Evolutionary conservation across 2,329 filamentous ascomycete genomes (phyloP).

Genomic region (Exophiala viscosa): DNA sequence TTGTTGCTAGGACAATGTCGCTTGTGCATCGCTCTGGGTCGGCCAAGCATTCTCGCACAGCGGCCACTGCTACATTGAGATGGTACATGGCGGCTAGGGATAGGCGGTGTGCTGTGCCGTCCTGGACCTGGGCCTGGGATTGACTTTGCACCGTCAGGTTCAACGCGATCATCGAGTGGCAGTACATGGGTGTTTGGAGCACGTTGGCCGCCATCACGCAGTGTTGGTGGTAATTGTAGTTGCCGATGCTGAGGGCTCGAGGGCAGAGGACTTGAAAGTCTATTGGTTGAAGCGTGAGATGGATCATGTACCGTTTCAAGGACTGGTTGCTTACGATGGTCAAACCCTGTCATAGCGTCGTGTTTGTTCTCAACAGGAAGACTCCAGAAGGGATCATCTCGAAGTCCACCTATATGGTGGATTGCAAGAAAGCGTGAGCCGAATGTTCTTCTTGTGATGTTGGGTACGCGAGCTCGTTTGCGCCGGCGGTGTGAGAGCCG

Average conservation of each 20-base stretch:
- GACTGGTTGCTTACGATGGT: not conserved
- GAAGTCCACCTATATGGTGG: constrained; percentile 3
- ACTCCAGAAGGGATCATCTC: constrained; percentile 10
- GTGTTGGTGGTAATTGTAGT: constrained; percentile 6
- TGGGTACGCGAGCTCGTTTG: not conserved
- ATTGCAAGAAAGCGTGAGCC: not conserved
- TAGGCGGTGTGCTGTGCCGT: not conserved
- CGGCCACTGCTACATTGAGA: constrained; percentile 2
- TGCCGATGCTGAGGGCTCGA: constrained; percentile 4
- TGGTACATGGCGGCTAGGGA: constrained; percentile 2
- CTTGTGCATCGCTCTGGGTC: constrained; percentile 1
- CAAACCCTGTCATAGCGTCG: constrained; percentile 1
- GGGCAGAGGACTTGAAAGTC: constrained; percentile 10
- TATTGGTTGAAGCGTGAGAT: not conserved
- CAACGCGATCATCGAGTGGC: constrained; percentile 8
- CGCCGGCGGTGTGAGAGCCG: too few species aligned
- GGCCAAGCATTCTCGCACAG: not conserved
- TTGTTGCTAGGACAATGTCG: constrained; percentile 10
- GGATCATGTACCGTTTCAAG: not conserved
- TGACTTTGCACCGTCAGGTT: constrained; percentile 4
- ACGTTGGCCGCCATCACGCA: constrained; percentile 3
- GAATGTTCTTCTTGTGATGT: not conserved
- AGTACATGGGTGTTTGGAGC: constrained; percentile 12
- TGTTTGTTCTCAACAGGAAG: constrained; percentile 7
- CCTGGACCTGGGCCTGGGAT: not conserved